Conservation (phyloP, 805 yeast species). For the Saccharomyces jurei region DNA sequence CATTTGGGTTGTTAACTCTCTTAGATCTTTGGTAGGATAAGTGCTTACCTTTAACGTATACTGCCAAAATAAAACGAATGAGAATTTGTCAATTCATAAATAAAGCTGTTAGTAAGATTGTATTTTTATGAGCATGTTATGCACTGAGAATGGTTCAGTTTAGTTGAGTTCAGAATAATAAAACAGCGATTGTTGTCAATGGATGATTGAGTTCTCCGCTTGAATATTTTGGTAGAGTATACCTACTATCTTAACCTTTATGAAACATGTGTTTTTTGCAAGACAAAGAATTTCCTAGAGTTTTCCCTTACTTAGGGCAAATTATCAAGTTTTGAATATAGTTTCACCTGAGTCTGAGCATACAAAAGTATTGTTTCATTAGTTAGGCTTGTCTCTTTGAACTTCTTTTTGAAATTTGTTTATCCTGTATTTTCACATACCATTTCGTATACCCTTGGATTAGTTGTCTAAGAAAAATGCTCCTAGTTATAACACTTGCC, state of each 20-base stretch:
- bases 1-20: constrained; percentile 96
- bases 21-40: constrained; percentile 99
- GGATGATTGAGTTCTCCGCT: background rate
- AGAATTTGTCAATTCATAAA: background rate
- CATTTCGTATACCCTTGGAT: background rate
- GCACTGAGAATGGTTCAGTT: background rate
- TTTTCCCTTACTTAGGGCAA: background rate
- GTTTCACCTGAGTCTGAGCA: too few relatives aligned
- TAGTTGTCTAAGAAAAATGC: background rate
- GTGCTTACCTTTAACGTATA: constrained; percentile 99
- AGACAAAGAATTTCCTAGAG: background rate
- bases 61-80: constrained; percentile 33
- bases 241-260: background rate
- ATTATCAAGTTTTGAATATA: too few relatives aligned
- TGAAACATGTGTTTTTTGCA: background rate
- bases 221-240: too few relatives aligned
- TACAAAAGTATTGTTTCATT: background rate
- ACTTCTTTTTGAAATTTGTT: too few relatives aligned
- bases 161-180: background rate
- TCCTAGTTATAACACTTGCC: background rate
- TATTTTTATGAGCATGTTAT: background rate
- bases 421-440: background rate
- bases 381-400: too few relatives aligned
- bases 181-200: background rate
- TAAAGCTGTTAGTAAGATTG: background rate